Evolutionary conservation across 139 green algal genomes (phyloP).

Genomic region (Astrephomene gubernaculifera): DNA sequence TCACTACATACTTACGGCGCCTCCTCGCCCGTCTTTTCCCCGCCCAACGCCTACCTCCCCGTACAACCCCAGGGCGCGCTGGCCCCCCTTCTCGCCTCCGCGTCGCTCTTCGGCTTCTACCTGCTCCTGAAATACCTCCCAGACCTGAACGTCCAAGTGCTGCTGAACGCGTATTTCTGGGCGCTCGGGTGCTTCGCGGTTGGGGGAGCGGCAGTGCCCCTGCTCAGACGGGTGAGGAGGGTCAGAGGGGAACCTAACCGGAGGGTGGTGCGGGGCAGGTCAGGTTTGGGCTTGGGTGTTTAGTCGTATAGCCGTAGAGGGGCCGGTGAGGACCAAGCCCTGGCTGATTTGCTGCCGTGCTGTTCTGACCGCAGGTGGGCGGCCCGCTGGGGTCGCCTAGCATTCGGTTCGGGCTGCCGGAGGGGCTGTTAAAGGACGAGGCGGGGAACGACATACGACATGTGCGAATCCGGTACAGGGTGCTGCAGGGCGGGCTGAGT

Average conservation of each 20-base stretch:
- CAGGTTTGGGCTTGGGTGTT: too few relatives aligned
- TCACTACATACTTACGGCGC: too few relatives aligned
- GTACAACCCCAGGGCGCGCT: constrained; percentile 66
- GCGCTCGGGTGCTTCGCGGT: constrained; percentile 79
- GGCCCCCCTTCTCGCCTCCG: constrained; percentile 74
- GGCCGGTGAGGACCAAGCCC: too few relatives aligned
- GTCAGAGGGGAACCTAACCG: too few relatives aligned
- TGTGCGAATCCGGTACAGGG: too few relatives aligned
- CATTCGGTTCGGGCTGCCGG: constrained; percentile 61
- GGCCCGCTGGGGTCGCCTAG: constrained; percentile 57
- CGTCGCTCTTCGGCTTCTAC: constrained; percentile 80
- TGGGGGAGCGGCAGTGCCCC: constrained; percentile 52
- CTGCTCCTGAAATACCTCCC: constrained; percentile 82
- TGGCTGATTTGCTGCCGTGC: too few relatives aligned
- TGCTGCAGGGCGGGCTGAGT: too few relatives aligned
- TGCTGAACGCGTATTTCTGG: constrained; percentile 89
- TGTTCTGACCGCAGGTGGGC: constrained; percentile 17
- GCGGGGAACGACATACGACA: too few relatives aligned
- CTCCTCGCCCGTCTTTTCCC: too few relatives aligned
- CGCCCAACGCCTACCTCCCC: background rate
- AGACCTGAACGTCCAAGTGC: constrained; percentile 71
- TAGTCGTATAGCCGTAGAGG: too few relatives aligned
- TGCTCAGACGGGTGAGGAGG: constrained; percentile 46
- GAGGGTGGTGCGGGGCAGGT: too few relatives aligned
- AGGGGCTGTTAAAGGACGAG: constrained; percentile 65